These are phyloP conservation scores for Rugonectria rugulosa DNA, from an alignment of 2,329 filamentous ascomycete genomes.

Conservation along the genomic window DNA sequence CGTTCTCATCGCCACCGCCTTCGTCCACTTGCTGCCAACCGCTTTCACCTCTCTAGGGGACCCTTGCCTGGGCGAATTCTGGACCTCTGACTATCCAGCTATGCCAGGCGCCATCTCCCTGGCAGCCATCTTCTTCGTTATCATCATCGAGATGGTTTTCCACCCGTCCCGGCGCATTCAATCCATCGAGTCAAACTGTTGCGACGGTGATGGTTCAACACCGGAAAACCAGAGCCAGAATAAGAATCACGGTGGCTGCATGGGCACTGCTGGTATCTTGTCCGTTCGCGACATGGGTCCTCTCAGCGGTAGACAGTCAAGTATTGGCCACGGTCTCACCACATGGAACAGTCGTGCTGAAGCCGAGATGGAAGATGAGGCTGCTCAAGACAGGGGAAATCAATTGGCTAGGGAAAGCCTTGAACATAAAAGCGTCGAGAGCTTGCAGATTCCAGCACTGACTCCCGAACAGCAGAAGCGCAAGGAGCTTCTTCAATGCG, in stretches of 20 bases:
- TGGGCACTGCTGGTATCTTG: slow-evolving; percentile 38
- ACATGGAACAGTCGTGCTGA: slow-evolving; percentile 37
- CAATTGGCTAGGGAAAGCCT: slow-evolving; percentile 29
- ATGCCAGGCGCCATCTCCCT: slow-evolving; percentile 85
- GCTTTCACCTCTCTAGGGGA: slow-evolving; percentile 70
- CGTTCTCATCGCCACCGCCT: slow-evolving; percentile 77
- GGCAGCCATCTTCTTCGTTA: slow-evolving; percentile 78
- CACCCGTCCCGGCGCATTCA: slow-evolving; percentile 49
- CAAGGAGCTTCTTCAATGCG: slow-evolving; percentile 76
- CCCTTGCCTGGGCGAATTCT: slow-evolving; percentile 76
- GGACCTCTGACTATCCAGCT: slow-evolving; percentile 76
- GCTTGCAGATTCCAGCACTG: slow-evolving; percentile 35
- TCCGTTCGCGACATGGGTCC: slow-evolving; percentile 45
- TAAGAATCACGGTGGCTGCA: slow-evolving; percentile 34
- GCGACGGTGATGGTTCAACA: slow-evolving; percentile 4
- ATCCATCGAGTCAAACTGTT: slow-evolving; percentile 23
- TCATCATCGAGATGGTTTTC: slow-evolving; percentile 79
- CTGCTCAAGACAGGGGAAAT: slow-evolving; percentile 23
- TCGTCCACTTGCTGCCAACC: slow-evolving; percentile 76
- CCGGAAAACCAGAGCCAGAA: background rate
- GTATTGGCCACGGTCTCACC: slow-evolving; percentile 45
- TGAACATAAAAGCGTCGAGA: slow-evolving; percentile 35
- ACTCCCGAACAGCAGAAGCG: slow-evolving; percentile 64
- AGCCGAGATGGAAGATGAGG: slow-evolving; percentile 21
- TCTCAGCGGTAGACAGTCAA: slow-evolving; percentile 43